These are phyloP conservation scores for Podila minutissima DNA, from an alignment of 192 early-diverging fungal species.

Conservation along the genomic window DNA sequence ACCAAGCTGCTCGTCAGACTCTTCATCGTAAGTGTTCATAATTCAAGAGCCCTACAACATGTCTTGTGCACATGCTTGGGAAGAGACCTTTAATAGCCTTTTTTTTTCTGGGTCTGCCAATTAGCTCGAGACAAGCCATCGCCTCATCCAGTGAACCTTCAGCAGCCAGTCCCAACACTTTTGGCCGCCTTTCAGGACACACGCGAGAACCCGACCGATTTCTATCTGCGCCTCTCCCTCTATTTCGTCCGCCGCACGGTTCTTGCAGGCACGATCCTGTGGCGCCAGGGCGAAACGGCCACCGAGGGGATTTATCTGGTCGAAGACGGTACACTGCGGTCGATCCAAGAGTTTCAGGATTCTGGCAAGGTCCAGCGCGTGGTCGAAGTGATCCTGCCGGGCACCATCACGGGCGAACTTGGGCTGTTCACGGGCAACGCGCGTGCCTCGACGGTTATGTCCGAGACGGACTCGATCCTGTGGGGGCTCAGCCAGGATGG, in stretches of 20 bases:
- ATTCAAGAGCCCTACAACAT: no score
- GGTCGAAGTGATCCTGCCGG: conserved; percentile 89
- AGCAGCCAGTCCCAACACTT: conserved; percentile 64
- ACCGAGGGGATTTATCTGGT: conserved; percentile 77
- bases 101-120: not conserved
- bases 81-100: not conserved
- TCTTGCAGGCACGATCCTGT: conserved; percentile 68
- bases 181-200: conserved; percentile 74
- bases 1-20: conserved; percentile 38
- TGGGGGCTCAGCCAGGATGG: conserved; percentile 77
- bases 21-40: conserved; percentile 22
- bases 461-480: conserved; percentile 69
- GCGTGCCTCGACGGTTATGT: conserved; percentile 67
- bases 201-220: conserved; percentile 58
- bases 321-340: conserved; percentile 71
- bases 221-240: conserved; percentile 64
- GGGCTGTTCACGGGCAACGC: conserved; percentile 72
- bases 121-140: conserved; percentile 17
- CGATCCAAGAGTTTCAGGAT: conserved; percentile 51
- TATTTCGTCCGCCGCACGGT: conserved; percentile 73
- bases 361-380: conserved; percentile 20
- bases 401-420: conserved; percentile 90
- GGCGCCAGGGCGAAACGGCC: conserved; percentile 65
- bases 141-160: conserved; percentile 50
- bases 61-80: not conserved